phyloP scores from a whole-genome alignment of 1,139 yeast genomes.

The Kluyveromyces sp. region DNA sequence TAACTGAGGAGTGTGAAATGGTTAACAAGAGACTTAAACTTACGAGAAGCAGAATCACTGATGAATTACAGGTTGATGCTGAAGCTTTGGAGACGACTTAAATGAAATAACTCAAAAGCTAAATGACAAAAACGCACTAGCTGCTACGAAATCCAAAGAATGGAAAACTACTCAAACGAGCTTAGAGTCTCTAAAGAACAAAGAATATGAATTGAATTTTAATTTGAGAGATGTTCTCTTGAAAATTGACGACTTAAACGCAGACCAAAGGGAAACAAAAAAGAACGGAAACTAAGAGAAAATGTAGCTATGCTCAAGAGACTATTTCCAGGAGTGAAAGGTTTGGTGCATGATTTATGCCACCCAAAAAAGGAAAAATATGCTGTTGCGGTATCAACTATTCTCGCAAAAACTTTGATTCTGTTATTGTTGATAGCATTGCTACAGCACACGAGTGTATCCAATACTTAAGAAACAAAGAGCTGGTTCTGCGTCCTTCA shows the following conservation, averaged over 20 bases:
- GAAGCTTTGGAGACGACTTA: conserved; percentile 38
- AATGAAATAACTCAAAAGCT: conserved; percentile 34
- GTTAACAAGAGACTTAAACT: conserved; percentile 35
- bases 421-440: conserved; percentile 73
- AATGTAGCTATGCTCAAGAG: conserved; percentile 61
- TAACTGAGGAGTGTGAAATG: conserved; percentile 35
- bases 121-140: conserved; percentile 39
- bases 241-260: conserved; percentile 62
- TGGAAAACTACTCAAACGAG: conserved; percentile 27
- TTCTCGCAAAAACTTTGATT: conserved; percentile 68
- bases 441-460: conserved; percentile 78
- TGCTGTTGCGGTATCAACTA: conserved; percentile 69
- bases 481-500: conserved; percentile 76
- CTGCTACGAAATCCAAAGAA: conserved; percentile 35
- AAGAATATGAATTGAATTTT: conserved; percentile 45
- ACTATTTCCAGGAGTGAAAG: conserved; percentile 74
- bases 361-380: conserved; percentile 71
- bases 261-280: conserved; percentile 70
- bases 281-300: conserved; percentile 63
- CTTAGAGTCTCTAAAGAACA: conserved; percentile 32
- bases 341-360: conserved; percentile 71
- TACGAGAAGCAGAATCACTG: conserved; percentile 34
- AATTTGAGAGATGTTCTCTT: conserved; percentile 55
- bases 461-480: conserved; percentile 77
- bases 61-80: conserved; percentile 31